A percentile compares a stretch with the other conserved stretches of the same genome.
phyloP scores from a whole-genome alignment of 2,329 filamentous ascomycete species.

The Xylaria sp. region DNA sequence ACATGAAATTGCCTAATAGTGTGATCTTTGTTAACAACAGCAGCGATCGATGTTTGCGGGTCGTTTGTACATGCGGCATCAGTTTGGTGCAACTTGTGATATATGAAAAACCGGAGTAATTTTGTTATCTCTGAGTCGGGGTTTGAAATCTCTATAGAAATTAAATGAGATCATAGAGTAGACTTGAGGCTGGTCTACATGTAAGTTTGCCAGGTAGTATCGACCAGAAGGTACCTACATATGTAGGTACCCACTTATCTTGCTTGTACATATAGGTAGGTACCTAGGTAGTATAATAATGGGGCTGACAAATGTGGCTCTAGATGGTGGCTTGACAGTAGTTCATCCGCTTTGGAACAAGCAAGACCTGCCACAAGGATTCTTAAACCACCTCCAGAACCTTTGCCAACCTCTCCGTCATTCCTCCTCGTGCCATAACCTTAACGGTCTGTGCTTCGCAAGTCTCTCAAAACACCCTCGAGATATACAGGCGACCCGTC shows the following conservation, averaged over 20 bases:
- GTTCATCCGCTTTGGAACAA: slow-evolving; percentile 10
- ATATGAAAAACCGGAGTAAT: no score
- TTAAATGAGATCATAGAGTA: neutral
- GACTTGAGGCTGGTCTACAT: neutral
- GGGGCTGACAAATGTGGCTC: slow-evolving; percentile 42
- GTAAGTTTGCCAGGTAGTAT: no score
- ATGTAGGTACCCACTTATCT: no score
- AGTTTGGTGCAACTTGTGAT: neutral
- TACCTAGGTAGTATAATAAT: slow-evolving; percentile 12
- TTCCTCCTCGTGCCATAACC: slow-evolving; percentile 22
- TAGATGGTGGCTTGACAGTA: slow-evolving; percentile 23
- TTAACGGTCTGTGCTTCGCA: slow-evolving; percentile 4
- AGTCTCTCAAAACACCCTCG: neutral
- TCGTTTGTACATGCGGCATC: neutral
- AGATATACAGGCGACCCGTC: slow-evolving; percentile 10
- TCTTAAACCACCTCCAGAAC: slow-evolving; percentile 37
- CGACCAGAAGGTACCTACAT: no score
- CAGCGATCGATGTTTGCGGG: neutral
- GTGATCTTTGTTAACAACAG: neutral
- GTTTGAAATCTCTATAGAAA: neutral
- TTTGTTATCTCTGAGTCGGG: no score
- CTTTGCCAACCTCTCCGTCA: slow-evolving; percentile 30
- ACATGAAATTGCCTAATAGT: neutral
- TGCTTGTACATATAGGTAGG: no score
- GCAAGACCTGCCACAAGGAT: slow-evolving; percentile 37